A percentile compares a stretch with the other conserved stretches of the same genome.
Evolutionary conservation across 805 yeast species (phyloP).

Genomic region (Schizosaccharomyces cryophilus): DNA sequence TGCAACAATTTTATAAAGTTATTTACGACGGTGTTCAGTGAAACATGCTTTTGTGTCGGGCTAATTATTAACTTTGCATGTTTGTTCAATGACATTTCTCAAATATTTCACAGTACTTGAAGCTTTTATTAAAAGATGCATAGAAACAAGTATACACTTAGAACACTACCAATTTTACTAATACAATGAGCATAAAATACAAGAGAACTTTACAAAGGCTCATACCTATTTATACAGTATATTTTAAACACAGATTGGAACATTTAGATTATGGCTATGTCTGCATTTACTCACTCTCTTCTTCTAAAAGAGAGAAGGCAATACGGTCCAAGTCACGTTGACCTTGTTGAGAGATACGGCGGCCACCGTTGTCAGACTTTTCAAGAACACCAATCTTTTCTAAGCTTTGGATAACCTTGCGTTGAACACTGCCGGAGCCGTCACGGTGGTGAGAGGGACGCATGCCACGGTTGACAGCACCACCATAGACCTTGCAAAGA

Average conservation of each 20-base stretch:
- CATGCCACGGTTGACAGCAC: constrained; percentile 96
- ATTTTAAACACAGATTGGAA: background rate
- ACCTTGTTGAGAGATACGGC: constrained; percentile 97
- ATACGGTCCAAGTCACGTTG: constrained; percentile 98
- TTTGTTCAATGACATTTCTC: too few species aligned
- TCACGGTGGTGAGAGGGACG: constrained; percentile 96
- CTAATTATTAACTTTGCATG: too few species aligned
- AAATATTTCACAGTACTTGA: too few species aligned
- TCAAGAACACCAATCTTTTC: constrained; percentile 96
- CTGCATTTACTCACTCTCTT: constrained; percentile 6
- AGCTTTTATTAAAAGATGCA: too few species aligned
- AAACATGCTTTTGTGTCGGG: too few species aligned
- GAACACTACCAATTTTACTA: too few species aligned
- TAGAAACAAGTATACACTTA: too few species aligned
- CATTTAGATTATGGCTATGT: background rate
- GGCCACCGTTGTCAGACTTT: constrained; percentile 93
- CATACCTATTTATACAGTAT: too few species aligned
- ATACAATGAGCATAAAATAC: too few species aligned
- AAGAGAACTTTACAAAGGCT: too few species aligned
- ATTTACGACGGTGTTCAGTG: too few species aligned
- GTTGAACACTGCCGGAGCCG: constrained; percentile 98
- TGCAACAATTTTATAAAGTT: too few species aligned
- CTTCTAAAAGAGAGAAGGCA: constrained; percentile 3
- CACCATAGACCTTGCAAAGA: constrained; percentile 97
- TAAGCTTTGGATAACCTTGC: constrained; percentile 92